phyloP scores from a whole-genome alignment of 2,329 filamentous ascomycete species.

The Pseudogymnoascus sp. region DNA sequence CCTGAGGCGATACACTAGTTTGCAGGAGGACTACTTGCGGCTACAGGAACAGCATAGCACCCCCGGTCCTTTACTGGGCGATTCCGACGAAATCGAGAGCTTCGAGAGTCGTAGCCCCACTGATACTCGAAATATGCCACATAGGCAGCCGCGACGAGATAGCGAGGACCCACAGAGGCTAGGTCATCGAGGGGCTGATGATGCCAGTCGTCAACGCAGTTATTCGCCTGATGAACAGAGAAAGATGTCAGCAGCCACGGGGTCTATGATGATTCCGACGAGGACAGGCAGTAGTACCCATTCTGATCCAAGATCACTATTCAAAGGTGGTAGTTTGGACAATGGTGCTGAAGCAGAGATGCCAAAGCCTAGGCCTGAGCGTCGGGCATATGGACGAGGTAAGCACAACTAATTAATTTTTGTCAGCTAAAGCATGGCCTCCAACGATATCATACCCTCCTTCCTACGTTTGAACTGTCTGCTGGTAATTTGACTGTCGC shows the following conservation, averaged over 20 bases:
- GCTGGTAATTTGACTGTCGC: slow-evolving; percentile 49
- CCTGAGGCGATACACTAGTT: slow-evolving; percentile 42
- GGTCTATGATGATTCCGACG: slow-evolving; percentile 15
- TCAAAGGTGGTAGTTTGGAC: slow-evolving; percentile 19
- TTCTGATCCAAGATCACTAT: slow-evolving; percentile 14
- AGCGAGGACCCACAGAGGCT: slow-evolving; percentile 3
- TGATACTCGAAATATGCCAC: not conserved
- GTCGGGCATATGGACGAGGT: slow-evolving; percentile 50
- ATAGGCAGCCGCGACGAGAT: not conserved
- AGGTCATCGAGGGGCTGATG: not conserved
- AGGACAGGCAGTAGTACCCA: slow-evolving; percentile 15
- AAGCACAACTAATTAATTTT: slow-evolving; percentile 24
- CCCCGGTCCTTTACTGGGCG: slow-evolving; percentile 13
- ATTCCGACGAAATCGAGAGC: slow-evolving; percentile 14
- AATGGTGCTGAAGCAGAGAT: slow-evolving; percentile 37
- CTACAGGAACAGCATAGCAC: slow-evolving; percentile 30
- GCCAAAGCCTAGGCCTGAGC: slow-evolving; percentile 41
- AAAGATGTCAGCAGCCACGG: slow-evolving; percentile 11
- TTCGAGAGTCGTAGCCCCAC: slow-evolving; percentile 3
- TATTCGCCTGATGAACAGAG: slow-evolving; percentile 8
- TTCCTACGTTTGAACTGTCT: slow-evolving; percentile 20
- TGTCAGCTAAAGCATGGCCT: not conserved
- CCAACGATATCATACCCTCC: slow-evolving; percentile 10
- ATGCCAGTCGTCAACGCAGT: not conserved
- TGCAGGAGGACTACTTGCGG: slow-evolving; percentile 38